These are phyloP conservation scores for Corrigiola litoralis DNA, from an alignment of 179 eudicot genomes.

Conservation along the genomic window DNA sequence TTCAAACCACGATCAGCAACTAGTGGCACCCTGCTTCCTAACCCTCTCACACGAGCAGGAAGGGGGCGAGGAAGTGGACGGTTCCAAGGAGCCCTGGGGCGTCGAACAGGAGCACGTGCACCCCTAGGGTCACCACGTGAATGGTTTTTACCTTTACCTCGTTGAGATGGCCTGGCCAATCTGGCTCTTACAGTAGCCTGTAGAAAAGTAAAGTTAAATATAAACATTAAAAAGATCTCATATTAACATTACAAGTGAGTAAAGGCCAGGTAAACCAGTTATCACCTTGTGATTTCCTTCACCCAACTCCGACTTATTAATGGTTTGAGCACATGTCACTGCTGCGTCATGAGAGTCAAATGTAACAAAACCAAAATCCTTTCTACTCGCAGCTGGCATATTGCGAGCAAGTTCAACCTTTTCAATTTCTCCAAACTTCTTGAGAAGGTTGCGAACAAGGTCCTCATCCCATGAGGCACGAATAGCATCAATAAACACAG, in stretches of 20 bases:
- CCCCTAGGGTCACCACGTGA: constrained; percentile 52
- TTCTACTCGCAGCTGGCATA: constrained; percentile 96
- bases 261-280: constrained; percentile 7
- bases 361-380: constrained; percentile 91
- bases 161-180: constrained; percentile 82
- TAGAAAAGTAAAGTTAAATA: not conserved
- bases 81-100: constrained; percentile 67
- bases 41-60: constrained; percentile 53
- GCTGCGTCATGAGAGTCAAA: constrained; percentile 91
- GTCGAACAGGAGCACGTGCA: constrained; percentile 42
- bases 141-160: constrained; percentile 65
- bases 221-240: not conserved
- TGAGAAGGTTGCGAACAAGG: constrained; percentile 62
- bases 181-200: constrained; percentile 92
- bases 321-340: constrained; percentile 73
- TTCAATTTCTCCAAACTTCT: constrained; percentile 65
- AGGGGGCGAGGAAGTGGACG: constrained; percentile 57
- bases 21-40: constrained; percentile 46
- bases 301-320: constrained; percentile 85
- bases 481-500: constrained; percentile 88
- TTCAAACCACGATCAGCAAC: constrained; percentile 46
- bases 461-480: constrained; percentile 96
- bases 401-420: constrained; percentile 96
- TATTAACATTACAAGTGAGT: not conserved
- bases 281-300: constrained; percentile 81